Evolutionary conservation across 225 moss, liverwort and hornwort genomes (phyloP).

Genomic region (Ulota crispa): DNA sequence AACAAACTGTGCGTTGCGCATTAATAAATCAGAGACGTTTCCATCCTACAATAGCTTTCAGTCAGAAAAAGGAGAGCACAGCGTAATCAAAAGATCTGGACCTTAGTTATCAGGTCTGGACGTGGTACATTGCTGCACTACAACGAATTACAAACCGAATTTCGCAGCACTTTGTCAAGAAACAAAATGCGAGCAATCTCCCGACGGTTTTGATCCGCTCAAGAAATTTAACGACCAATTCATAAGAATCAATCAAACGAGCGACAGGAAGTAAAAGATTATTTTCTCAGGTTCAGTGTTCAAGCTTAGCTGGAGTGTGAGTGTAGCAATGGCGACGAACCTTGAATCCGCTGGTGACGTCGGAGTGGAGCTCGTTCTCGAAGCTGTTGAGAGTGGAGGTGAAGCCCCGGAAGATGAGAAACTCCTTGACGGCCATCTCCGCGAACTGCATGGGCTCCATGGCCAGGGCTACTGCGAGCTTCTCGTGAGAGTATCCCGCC

Average conservation of each 20-base stretch:
- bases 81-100: neutral
- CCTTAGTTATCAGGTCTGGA: neutral
- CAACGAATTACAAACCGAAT: neutral
- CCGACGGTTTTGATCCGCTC: neutral
- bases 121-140: neutral
- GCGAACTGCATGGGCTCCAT: slow-evolving; percentile 88
- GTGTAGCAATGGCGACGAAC: slow-evolving; percentile 14
- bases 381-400: slow-evolving; percentile 63
- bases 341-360: slow-evolving; percentile 77
- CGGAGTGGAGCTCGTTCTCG: slow-evolving; percentile 70
- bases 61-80: neutral
- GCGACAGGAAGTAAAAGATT: neutral
- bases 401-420: slow-evolving; percentile 90
- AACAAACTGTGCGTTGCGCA: neutral
- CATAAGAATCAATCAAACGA: neutral
- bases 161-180: neutral
- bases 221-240: slow-evolving; percentile 13
- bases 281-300: neutral
- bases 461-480: neutral
- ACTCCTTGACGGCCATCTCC: slow-evolving; percentile 82
- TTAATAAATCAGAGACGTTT: neutral
- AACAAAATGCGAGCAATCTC: neutral
- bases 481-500: neutral
- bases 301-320: neutral
- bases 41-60: neutral